phyloP scores from a whole-genome alignment of 768 basidiomycete species.

The Hortiboletus flavorubellus region DNA sequence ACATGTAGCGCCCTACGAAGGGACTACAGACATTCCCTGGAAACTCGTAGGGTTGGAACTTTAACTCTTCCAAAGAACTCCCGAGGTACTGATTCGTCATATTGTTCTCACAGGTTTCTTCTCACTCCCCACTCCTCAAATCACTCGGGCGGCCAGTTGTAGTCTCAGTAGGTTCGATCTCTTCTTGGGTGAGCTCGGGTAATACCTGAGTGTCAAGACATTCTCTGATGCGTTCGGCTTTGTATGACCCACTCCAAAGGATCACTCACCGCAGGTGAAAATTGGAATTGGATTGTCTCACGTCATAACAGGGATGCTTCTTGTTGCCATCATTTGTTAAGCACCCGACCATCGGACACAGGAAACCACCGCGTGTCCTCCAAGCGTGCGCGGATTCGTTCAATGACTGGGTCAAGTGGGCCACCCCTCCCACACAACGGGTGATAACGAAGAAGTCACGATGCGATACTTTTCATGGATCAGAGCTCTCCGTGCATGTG shows the following conservation, averaged over 20 bases:
- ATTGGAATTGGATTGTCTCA: slow-evolving; percentile 7
- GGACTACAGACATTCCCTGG: no score
- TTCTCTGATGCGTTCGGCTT: slow-evolving; percentile 32
- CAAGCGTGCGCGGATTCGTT: slow-evolving; percentile 31
- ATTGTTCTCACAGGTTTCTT: slow-evolving; percentile 48
- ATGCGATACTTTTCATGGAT: slow-evolving; percentile 37
- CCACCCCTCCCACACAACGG: slow-evolving; percentile 37
- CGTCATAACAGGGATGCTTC: slow-evolving; percentile 31
- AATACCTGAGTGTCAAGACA: slow-evolving; percentile 29
- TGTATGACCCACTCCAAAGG: slow-evolving; percentile 30
- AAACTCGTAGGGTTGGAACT: no score
- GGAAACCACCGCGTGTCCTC: slow-evolving; percentile 22
- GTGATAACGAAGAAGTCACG: slow-evolving; percentile 37
- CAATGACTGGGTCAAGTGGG: slow-evolving; percentile 38
- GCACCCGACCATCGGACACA: slow-evolving; percentile 31
- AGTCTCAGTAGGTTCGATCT: slow-evolving; percentile 24
- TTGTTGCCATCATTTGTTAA: slow-evolving; percentile 29
- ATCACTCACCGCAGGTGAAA: slow-evolving; percentile 16
- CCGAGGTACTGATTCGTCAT: no score
- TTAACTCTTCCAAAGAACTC: no score
- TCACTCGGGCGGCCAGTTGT: slow-evolving; percentile 11
- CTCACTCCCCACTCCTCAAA: slow-evolving; percentile 34
- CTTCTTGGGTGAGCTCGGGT: slow-evolving; percentile 26
- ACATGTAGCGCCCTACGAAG: no score
- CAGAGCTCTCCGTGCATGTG: slow-evolving; percentile 46